Base-by-base conservation (phyloP, 2,329 filamentous ascomycete genomes). In the Penicillium vulpinum region DNA sequence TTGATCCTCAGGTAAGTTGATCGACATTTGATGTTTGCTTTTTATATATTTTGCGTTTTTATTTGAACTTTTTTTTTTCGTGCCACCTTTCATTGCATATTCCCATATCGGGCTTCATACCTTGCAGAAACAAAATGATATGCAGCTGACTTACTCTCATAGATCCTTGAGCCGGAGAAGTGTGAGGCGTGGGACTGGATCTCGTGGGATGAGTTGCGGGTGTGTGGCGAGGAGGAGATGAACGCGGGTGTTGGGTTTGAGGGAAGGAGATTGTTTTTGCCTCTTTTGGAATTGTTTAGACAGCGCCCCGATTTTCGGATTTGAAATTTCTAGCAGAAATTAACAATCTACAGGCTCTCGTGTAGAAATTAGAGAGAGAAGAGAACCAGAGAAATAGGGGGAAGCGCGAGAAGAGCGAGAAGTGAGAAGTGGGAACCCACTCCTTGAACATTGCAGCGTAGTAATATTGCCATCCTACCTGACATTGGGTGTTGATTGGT, bases 111-210 rank as follows among this genome's bases (percentile, higher is more conserved):
- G 36, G 10, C n/a, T 40, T 7, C 15, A 2, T n/a, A 46, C 24
- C 5, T 6, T 26, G 10, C n/a, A 50, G 16, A 7, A n/a, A 9
- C 6, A 4, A 8, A 15, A 41, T 6, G 3, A 46, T 24, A 52
- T 2, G 6, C 29, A 15, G 50, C 54, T 52, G 22, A 58, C 47
- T 33, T 24, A 22, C 35, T 21, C 21, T 11, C 26, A 6, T 57
- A 67, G 58, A 38, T 73, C 21, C 50, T 71, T 61, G 81, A 84
- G 59, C 78, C 80, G 0, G 70, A 83, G 2, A 86, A 85, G 67
- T 86, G 83, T 62, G 77, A 77, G 5, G 73, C 71, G 0, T 85
- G 83, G 83, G 71, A 80, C 22, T 85, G 82, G 82, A 66, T 77
- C 0, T 70, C 61, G 0, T 85, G 83, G 83, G 68, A 74, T 21